These are phyloP conservation scores for Lithocarpus polystachyus DNA, from an alignment of 306 rosid species.

Conservation along the genomic window DNA sequence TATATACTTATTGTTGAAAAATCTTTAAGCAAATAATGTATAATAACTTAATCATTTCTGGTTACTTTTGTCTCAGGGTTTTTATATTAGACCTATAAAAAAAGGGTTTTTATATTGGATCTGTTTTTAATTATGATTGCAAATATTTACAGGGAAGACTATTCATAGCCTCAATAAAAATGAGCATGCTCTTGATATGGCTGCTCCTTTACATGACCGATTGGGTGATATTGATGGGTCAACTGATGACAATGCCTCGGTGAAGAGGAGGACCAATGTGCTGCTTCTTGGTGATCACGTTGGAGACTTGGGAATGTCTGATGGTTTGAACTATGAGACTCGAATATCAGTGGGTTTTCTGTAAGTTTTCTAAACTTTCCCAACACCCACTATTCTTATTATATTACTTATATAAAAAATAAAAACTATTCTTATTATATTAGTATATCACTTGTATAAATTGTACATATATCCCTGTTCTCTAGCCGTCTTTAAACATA, in stretches of 20 bases:
- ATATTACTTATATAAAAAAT: neutral
- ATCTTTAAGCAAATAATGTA: neutral
- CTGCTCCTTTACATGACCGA: slow-evolving; percentile 70
- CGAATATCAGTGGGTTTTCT: slow-evolving; percentile 83
- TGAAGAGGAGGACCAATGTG: slow-evolving; percentile 80
- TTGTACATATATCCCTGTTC: neutral
- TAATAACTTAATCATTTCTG: no score
- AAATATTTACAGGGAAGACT: slow-evolving; percentile 64
- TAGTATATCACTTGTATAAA: neutral
- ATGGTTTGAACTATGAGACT: slow-evolving; percentile 78
- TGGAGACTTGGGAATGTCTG: slow-evolving; percentile 94
- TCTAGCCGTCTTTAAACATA: neutral
- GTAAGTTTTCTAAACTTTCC: slow-evolving; percentile 47
- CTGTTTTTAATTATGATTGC: slow-evolving; percentile 8
- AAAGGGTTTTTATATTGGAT: neutral
- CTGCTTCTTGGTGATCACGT: slow-evolving; percentile 90
- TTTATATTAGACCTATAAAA: no score
- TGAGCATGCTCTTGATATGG: slow-evolving; percentile 95
- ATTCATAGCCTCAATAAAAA: slow-evolving; percentile 91
- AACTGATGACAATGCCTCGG: slow-evolving; percentile 45
- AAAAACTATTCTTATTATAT: neutral
- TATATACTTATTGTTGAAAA: neutral
- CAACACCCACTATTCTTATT: neutral
- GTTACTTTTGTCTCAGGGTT: no score
- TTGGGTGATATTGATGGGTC: slow-evolving; percentile 58